A percentile compares a stretch with the other conserved stretches of the same genome.
These are phyloP conservation scores for Zalaria sp. DNA, from an alignment of 2,329 filamentous ascomycete genomes.

Conservation along the genomic window DNA sequence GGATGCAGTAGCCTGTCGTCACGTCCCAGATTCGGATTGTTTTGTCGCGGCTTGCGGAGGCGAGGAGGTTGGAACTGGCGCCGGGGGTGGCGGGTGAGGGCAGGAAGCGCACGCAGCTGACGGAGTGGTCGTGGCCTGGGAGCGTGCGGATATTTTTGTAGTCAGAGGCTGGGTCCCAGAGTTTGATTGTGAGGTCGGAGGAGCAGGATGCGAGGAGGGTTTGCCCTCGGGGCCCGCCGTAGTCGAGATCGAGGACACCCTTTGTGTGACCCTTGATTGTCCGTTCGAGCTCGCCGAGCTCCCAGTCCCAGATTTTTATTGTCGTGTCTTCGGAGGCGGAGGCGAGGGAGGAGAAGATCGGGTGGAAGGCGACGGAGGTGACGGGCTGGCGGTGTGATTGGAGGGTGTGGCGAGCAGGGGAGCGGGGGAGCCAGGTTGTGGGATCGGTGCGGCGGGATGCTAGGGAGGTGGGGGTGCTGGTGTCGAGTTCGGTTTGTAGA, in stretches of 20 bases:
- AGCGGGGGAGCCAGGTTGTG: conserved; percentile 69
- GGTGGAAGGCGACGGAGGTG: conserved; percentile 84
- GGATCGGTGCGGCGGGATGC: conserved; percentile 74
- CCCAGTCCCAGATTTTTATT: conserved; percentile 97
- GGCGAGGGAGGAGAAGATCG: conserved; percentile 77
- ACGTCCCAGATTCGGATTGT: conserved; percentile 85
- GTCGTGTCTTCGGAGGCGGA: conserved; percentile 85
- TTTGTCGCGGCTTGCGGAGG: conserved; percentile 74
- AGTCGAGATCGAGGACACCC: conserved; percentile 77
- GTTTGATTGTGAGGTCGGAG: conserved; percentile 81
- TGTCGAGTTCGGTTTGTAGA: conserved; percentile 74
- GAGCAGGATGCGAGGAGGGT: conserved; percentile 73
- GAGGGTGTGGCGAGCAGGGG: conserved; percentile 66
- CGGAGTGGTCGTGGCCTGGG: conserved; percentile 82
- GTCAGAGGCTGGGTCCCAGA: conserved; percentile 84
- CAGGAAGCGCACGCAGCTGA: conserved; percentile 78
- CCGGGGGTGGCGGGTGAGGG: conserved; percentile 68
- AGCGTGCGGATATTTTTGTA: conserved; percentile 93
- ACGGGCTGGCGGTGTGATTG: conserved; percentile 71
- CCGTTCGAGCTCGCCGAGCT: conserved; percentile 75
- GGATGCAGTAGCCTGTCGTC: conserved; percentile 81
- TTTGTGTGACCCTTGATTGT: conserved; percentile 90
- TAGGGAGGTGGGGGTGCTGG: conserved; percentile 64
- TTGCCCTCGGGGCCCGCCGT: conserved; percentile 68
- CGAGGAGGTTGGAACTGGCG: conserved; percentile 70